These are phyloP conservation scores for Pythium rishiriense DNA, from an alignment of 352 stramenopile genomes.

Conservation along the genomic window DNA sequence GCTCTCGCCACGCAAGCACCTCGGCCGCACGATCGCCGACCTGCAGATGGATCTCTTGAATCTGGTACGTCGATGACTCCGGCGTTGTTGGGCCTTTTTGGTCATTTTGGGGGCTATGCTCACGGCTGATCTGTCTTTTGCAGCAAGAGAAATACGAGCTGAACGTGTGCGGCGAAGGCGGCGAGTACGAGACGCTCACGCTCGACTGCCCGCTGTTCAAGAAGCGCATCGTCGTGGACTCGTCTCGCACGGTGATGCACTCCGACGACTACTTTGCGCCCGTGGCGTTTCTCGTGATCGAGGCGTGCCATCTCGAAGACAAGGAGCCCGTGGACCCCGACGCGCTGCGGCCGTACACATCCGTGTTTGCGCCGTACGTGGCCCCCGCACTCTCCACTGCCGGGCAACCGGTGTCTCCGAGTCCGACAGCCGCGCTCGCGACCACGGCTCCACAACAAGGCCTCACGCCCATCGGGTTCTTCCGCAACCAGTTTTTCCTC, in stretches of 20 bases:
- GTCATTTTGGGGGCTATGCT: not conserved
- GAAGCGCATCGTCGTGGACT: conserved; percentile 92
- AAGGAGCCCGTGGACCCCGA: conserved; percentile 49
- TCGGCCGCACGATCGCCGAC: conserved; percentile 83
- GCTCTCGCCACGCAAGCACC: conserved; percentile 82
- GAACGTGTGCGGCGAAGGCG: conserved; percentile 98
- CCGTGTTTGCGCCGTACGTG: conserved; percentile 5
- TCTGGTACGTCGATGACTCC: conserved; percentile 42
- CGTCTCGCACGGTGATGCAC: conserved; percentile 91
- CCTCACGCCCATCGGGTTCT: conserved; percentile 26
- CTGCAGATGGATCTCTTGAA: conserved; percentile 89
- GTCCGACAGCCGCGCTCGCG: conserved; percentile 7
- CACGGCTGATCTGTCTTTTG: not conserved
- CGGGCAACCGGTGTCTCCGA: not conserved
- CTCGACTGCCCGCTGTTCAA: conserved; percentile 97
- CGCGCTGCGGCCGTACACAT: conserved; percentile 12
- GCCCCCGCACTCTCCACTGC: not conserved
- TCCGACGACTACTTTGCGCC: conserved; percentile 91
- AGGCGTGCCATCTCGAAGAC: conserved; percentile 88
- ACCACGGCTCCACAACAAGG: not conserved
- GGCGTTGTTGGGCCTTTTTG: not conserved
- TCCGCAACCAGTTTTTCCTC: conserved; percentile 70
- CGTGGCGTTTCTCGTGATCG: conserved; percentile 92
- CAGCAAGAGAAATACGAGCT: conserved; percentile 95
- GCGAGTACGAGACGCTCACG: conserved; percentile 99